Percentiles rank a stretch among this genome's conserved stretches.
phyloP scores from a whole-genome alignment of 345 rosid genomes.

The Corchorus olitorius region DNA sequence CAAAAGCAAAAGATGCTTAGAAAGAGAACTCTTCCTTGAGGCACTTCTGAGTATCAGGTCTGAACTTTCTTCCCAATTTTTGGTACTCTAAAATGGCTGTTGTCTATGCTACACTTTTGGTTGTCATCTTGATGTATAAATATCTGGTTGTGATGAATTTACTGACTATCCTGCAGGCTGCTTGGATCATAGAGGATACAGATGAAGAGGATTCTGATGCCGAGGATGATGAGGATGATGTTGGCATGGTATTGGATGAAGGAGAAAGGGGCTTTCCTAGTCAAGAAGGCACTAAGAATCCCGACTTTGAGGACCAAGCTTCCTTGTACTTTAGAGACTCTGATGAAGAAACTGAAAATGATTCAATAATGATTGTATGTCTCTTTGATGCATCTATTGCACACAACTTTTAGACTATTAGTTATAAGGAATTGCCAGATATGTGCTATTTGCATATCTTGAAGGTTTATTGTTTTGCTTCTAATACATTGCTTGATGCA shows the following conservation, averaged over 20 bases:
- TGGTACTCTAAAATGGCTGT: not conserved
- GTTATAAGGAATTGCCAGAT: not conserved
- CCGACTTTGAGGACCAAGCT: conserved; percentile 58
- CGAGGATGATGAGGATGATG: conserved; percentile 37
- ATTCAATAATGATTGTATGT: conserved; percentile 78
- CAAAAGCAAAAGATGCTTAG: conserved; percentile 55
- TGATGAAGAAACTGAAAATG: conserved; percentile 83
- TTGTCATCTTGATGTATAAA: not conserved
- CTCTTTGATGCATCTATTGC: conserved; percentile 17
- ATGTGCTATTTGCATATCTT: not conserved
- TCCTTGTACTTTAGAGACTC: conserved; percentile 59
- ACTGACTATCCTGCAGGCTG: conserved; percentile 58
- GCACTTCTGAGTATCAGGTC: conserved; percentile 97
- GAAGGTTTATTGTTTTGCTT: not conserved
- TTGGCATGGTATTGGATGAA: conserved; percentile 83
- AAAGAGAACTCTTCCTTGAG: conserved; percentile 73
- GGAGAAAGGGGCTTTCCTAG: conserved; percentile 42
- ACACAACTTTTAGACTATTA: not conserved
- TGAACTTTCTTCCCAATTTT: not conserved
- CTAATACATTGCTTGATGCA: not conserved
- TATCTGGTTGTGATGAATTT: conserved; percentile 4
- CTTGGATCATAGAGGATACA: conserved; percentile 84
- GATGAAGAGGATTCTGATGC: conserved; percentile 65
- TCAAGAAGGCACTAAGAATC: conserved; percentile 30
- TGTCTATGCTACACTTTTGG: conserved; percentile 7